A percentile compares a stretch with the other conserved stretches of the same genome.
Evolutionary conservation across 2,329 filamentous ascomycete species (phyloP).

Genomic region (Colletotrichum gloeosporioides): DNA sequence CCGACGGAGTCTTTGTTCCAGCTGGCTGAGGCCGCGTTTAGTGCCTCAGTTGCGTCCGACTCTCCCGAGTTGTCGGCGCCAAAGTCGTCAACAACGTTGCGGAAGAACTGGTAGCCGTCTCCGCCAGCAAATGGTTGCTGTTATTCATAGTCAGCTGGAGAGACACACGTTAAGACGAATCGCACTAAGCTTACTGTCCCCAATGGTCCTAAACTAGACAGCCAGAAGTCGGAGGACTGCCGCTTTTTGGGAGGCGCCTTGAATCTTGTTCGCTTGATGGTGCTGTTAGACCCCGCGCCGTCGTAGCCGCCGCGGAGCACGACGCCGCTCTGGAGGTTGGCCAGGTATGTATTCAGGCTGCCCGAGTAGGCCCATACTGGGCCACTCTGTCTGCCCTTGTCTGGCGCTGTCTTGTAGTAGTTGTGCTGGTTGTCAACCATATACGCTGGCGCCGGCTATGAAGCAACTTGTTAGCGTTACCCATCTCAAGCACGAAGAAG

Average conservation of each 20-base stretch:
- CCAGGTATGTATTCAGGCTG: background rate
- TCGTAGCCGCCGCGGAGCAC: background rate
- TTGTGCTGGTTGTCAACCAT: background rate
- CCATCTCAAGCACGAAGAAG: background rate
- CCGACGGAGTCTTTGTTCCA: background rate
- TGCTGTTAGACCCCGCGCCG: background rate
- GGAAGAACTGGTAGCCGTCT: background rate
- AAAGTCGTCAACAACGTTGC: slow-evolving; percentile 1
- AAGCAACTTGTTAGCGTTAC: background rate
- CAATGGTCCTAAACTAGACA: background rate
- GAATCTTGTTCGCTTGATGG: background rate
- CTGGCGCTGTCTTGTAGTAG: background rate
- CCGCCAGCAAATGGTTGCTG: background rate
- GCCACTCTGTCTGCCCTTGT: background rate
- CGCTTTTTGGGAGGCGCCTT: background rate
- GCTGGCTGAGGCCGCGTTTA: slow-evolving; percentile 39
- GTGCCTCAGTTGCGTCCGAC: slow-evolving; percentile 53
- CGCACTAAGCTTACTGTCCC: background rate
- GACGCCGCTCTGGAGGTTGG: background rate
- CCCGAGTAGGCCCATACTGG: background rate
- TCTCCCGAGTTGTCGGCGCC: slow-evolving; percentile 52
- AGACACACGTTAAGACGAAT: background rate
- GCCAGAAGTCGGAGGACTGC: background rate
- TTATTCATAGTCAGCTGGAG: background rate
- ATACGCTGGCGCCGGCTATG: background rate